Evolutionary conservation across 2,329 filamentous ascomycete species (phyloP).

Genomic region (Colletotrichum navitas): DNA sequence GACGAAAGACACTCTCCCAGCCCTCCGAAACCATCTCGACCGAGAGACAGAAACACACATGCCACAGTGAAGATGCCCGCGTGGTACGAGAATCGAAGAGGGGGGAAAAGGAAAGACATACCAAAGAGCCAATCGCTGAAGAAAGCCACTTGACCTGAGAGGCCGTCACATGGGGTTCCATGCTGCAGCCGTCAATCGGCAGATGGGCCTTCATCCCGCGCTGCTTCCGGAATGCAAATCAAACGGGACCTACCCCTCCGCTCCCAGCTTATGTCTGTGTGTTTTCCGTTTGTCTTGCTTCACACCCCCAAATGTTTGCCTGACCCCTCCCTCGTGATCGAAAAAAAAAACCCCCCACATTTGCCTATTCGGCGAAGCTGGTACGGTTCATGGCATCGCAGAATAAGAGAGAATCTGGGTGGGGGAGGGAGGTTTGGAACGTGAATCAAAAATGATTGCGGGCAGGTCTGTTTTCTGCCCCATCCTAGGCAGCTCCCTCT

Average conservation of each 20-base stretch:
- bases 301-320: not conserved
- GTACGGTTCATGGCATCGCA: not conserved
- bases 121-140: not conserved
- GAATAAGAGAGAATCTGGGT: not conserved
- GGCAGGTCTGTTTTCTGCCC: not conserved
- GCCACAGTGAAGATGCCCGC: not conserved
- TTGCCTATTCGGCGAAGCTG: not conserved
- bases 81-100: not conserved
- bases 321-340: not conserved
- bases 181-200: constrained; percentile 35
- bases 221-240: constrained; percentile 1
- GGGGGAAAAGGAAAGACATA: not conserved
- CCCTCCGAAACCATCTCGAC: not conserved
- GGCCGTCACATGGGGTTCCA: constrained; percentile 29
- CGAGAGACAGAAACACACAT: not conserved
- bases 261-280: not conserved
- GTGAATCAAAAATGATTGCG: not conserved
- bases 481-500: not conserved
- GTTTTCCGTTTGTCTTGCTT: not conserved
- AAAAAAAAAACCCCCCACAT: not conserved
- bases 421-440: no score
- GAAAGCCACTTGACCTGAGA: not conserved
- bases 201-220: not conserved
- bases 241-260: constrained; percentile 27
- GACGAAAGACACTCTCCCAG: not conserved